Conservation (phyloP, 805 yeast genomes). For the Candida schatavii region DNA sequence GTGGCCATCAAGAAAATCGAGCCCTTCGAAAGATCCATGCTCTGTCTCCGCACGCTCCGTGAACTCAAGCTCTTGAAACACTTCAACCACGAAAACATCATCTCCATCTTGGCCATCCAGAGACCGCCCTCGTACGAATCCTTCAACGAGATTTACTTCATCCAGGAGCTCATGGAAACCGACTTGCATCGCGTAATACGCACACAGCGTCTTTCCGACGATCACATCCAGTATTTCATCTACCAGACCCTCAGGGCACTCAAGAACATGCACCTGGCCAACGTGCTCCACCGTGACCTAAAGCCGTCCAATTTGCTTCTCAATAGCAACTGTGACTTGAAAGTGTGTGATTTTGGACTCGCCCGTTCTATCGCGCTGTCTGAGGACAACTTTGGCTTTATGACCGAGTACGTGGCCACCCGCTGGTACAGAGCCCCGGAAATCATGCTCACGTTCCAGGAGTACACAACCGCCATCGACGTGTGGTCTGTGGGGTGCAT, state of each 20-base stretch:
- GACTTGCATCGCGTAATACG: conserved; percentile 79
- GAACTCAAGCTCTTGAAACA: conserved; percentile 86
- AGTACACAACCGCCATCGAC: conserved; percentile 92
- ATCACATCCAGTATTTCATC: conserved; percentile 89
- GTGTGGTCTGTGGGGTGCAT: conserved; percentile 98
- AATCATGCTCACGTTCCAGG: conserved; percentile 91
- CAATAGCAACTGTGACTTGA: conserved; percentile 90
- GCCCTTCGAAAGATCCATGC: conserved; percentile 87
- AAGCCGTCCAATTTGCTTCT: conserved; percentile 85
- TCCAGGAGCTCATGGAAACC: conserved; percentile 86
- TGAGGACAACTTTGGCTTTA: conserved; percentile 69
- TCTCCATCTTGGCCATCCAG: conserved; percentile 85
- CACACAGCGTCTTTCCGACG: conserved; percentile 82
- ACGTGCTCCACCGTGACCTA: conserved; percentile 88
- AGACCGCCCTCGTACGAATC: conserved; percentile 72
- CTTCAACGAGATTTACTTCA: conserved; percentile 84
- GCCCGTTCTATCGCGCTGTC: conserved; percentile 66
- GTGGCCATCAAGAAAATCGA: conserved; percentile 96
- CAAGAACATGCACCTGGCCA: conserved; percentile 90
- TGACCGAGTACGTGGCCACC: conserved; percentile 98
- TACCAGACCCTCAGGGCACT: conserved; percentile 89
- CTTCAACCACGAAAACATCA: conserved; percentile 91
- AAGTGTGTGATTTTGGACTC: conserved; percentile 91
- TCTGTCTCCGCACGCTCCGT: conserved; percentile 83
- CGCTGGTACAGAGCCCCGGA: conserved; percentile 98